Evolutionary conservation across 768 basidiomycete genomes (phyloP), one percentile per base, ranked within the genome.

Genomic region (Leccinum imitatum): DNA sequence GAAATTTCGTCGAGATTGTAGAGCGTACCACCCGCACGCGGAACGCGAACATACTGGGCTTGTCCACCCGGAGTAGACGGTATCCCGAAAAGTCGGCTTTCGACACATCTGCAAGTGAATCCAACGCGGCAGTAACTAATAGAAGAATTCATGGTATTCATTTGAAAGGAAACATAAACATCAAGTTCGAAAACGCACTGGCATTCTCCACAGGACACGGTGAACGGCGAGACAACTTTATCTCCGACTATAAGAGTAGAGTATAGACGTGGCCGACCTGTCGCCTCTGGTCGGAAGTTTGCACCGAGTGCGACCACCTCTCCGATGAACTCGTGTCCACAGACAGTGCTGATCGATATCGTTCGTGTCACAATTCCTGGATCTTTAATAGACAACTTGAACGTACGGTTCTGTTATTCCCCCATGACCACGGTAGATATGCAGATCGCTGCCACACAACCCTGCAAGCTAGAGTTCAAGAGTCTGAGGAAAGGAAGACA

Each of bases 131-230:
- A 92, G 52, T 84, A 82, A 53, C 91, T 93, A 56, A 17, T 30
- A 44, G 25, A 50, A 27, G 15, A 19, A 3, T 30, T 55, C 30
- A 57, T 35, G 15, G 56, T 6, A 19, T 8, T 27, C 14, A 25
- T 47, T 1, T 3, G 21, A 33, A 8, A 15, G 6, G n/a, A 52
- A 21, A 31, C 7, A 10, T 44, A 8, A 2, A 25, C 23, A 48
- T 15, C 13, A 31, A 35, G 5, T 11, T 15, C 4, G 41, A 46
- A 2, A 47, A 80, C 85, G 67, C 60, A 93, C 90, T 87, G 83
- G 81, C 91, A 93, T 68, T 92, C 90, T n/a, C 86, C 87, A 63
- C 91, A 93, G 53, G 84, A 89, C n/a, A 82, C 80, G 0, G 90
- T 90, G 73, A 92, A 93, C 3, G 91, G 89, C 1, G 89, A 85